A percentile compares a stretch with the other conserved stretches of the same genome.
These are phyloP conservation scores for Cucumis sativus DNA, from an alignment of 306 rosid species.

Conservation along the genomic window DNA sequence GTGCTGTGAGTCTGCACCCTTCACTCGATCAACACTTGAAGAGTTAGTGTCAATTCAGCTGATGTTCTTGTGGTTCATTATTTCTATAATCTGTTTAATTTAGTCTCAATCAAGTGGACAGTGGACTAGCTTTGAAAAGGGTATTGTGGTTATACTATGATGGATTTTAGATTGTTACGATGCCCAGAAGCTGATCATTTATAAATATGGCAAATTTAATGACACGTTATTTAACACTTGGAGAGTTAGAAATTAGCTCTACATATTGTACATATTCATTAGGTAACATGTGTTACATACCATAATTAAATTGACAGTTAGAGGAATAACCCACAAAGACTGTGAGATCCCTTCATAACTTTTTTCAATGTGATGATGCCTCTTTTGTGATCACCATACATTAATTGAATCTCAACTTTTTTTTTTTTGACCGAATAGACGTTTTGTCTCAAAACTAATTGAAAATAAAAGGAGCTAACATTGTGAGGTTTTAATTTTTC, in stretches of 20 bases:
- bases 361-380: too few species aligned
- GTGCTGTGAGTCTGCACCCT: background rate
- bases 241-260: background rate
- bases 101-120: background rate
- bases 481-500: too few species aligned
- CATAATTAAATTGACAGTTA: too few species aligned
- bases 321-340: too few species aligned
- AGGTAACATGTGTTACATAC: too few species aligned
- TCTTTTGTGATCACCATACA: too few species aligned
- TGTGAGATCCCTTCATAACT: too few species aligned
- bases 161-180: background rate
- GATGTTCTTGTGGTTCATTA: background rate
- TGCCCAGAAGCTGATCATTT: background rate
- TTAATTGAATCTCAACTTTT: too few species aligned
- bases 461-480: too few species aligned
- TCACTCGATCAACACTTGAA: background rate
- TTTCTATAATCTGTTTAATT: background rate
- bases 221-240: background rate
- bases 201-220: background rate
- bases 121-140: background rate
- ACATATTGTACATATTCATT: too few species aligned
- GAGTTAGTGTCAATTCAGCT: background rate
- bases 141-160: background rate
- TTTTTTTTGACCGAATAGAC: too few species aligned
- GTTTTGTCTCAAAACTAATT: too few species aligned